Evolutionary conservation across 768 basidiomycete species (phyloP), one percentile per base, ranked within the genome.

Genomic region (Mycena crocata): DNA sequence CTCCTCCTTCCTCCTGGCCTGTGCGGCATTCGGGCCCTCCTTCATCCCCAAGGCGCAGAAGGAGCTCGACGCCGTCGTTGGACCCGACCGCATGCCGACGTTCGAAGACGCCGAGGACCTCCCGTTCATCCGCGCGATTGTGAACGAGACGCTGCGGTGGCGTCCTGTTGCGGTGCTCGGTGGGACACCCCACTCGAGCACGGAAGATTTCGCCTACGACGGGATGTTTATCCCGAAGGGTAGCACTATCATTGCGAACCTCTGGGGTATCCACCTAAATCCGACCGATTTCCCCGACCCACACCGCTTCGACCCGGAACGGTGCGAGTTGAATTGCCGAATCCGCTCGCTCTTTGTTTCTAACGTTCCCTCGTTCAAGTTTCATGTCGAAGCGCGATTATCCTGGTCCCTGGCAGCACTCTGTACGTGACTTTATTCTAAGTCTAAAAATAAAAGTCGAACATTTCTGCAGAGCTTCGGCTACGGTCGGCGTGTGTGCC

Each of bases 131-230:
- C 72, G 73, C 28, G 81, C 80, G 0, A 37, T 84, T 19, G 73
- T 83, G 3, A 81, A 79, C 59, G 83, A 84, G 64, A 78, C 81
- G 6, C 69, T 82, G n/a, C 72, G 79, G 34, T 81, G 80, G 80
- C 73, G 79, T 10, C 79, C 79, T 6, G 74, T 79, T 9, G 76
- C 78, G 0, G 73, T 77, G 46, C 74, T 80, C 12, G 79, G 77
- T 15, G 80, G 78, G 14, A 75, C 74, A n/a, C 79, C 81, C 15
- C 81, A 81, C 66, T 74, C 80, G 15, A 77, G 77, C 17, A 80
- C 76, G 6, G 75, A 72, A 15, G 80, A 81, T 52, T 80, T 82
- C 57, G 77, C 74, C 23, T 82, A 82, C 63, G 71, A 80, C 28
- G 79, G 79, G 67, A 80, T 80, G 81, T 78, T 72, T 58, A 82